phyloP scores from a whole-genome alignment of 805 yeast genomes.

The Nakazawaea anatomiae region DNA sequence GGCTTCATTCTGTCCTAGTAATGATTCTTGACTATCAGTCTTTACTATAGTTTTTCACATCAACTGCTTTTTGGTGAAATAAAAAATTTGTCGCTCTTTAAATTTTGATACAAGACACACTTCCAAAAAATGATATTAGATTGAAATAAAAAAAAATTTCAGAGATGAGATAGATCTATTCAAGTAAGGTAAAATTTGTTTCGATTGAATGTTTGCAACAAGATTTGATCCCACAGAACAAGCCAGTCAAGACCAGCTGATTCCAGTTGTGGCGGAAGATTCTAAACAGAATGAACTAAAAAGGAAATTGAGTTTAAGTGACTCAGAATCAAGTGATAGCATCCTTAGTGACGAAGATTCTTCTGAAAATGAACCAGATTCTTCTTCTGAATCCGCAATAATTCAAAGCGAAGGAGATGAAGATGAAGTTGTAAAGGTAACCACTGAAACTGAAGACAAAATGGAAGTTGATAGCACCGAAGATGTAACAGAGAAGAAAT shows the following conservation, averaged over 20 bases:
- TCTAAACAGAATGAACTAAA: conserved; percentile 12
- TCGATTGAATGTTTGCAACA: conserved; percentile 7
- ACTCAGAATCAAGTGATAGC: conserved; percentile 22
- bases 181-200: background rate
- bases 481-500: conserved; percentile 26
- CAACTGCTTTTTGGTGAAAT: background rate
- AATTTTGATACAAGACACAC: background rate
- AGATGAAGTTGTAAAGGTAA: background rate
- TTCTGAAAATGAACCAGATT: conserved; percentile 25
- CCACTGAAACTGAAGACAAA: background rate
- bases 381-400: conserved; percentile 9
- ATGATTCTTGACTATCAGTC: no score
- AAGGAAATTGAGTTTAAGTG: conserved; percentile 11
- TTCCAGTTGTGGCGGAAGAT: conserved; percentile 12
- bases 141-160: conserved; percentile 8
- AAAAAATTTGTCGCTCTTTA: background rate
- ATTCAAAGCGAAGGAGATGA: background rate
- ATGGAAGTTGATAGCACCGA: background rate
- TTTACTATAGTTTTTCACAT: no score
- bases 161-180: conserved; percentile 10
- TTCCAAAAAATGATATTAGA: background rate
- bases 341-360: conserved; percentile 10
- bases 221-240: conserved; percentile 14
- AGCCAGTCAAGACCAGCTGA: background rate
- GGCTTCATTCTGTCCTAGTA: conserved; percentile 27